A percentile compares a stretch with the other conserved stretches of the same genome.
Evolutionary conservation across 2,329 filamentous ascomycete species (phyloP).

Genomic region (Colletotrichum karsti): DNA sequence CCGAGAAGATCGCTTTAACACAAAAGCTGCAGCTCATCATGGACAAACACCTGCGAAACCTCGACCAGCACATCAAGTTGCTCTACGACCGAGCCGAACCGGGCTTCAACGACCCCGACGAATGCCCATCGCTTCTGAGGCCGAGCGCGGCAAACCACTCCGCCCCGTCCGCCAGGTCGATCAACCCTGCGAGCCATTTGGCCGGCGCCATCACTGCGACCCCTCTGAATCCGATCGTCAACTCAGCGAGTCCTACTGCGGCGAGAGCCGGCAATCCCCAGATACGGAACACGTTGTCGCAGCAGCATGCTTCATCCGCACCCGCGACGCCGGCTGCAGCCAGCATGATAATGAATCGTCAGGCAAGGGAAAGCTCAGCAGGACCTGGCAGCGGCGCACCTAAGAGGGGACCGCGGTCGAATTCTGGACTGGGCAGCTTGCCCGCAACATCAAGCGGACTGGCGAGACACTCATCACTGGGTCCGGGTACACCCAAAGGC

Average conservation of each 20-base stretch:
- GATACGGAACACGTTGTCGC: constrained; percentile 58
- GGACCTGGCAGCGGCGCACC: constrained; percentile 58
- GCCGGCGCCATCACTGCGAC: constrained; percentile 39
- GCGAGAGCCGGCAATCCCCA: constrained; percentile 55
- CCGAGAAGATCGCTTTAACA: constrained; percentile 77
- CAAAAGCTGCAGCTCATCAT: constrained; percentile 68
- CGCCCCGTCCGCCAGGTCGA: constrained; percentile 48
- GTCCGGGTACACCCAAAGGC: constrained; percentile 68
- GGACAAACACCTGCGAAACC: constrained; percentile 70
- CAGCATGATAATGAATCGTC: constrained; percentile 66
- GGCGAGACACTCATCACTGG: constrained; percentile 69
- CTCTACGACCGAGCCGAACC: constrained; percentile 69
- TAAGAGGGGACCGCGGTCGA: constrained; percentile 62
- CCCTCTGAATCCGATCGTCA: constrained; percentile 46
- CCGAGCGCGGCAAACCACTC: constrained; percentile 62
- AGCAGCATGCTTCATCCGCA: constrained; percentile 63
- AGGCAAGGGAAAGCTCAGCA: constrained; percentile 65
- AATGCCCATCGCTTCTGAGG: constrained; percentile 70
- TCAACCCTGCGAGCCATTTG: constrained; percentile 51
- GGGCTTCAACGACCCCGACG: constrained; percentile 69
- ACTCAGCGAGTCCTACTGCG: constrained; percentile 50
- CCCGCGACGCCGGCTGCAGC: constrained; percentile 69
- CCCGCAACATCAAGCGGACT: constrained; percentile 65
- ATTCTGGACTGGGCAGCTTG: constrained; percentile 54
- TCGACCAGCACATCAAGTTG: constrained; percentile 69